phyloP scores from a whole-genome alignment of 2,329 filamentous ascomycete genomes.

The Boeremia lycopersici region DNA sequence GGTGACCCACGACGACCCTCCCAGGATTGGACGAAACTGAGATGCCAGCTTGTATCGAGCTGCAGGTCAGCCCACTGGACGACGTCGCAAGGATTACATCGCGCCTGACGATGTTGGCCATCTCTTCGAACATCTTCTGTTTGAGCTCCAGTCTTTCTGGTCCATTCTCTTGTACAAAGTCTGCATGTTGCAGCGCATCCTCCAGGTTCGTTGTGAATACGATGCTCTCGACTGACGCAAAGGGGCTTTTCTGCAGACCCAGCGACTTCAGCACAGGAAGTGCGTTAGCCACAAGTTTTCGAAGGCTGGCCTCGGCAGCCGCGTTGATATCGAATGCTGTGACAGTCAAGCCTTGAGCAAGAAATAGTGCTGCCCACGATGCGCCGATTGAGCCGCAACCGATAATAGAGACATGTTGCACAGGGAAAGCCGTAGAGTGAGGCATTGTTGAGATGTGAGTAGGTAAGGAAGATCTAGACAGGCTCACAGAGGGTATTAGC shows the following conservation, averaged over 20 bases:
- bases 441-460: background rate
- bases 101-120: slow-evolving; percentile 38
- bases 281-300: slow-evolving; percentile 17
- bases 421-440: background rate
- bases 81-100: slow-evolving; percentile 50
- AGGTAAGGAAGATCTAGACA: background rate
- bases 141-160: slow-evolving; percentile 52
- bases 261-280: slow-evolving; percentile 19
- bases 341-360: slow-evolving; percentile 49
- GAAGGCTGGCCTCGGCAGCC: slow-evolving; percentile 31
- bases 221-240: slow-evolving; percentile 12
- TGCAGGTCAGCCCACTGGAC: slow-evolving; percentile 48
- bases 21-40: slow-evolving; percentile 24
- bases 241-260: slow-evolving; percentile 14
- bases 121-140: slow-evolving; percentile 43
- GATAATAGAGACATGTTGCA: slow-evolving; percentile 38
- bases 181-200: slow-evolving; percentile 20
- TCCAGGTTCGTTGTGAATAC: slow-evolving; percentile 15
- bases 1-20: slow-evolving; percentile 50
- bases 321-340: slow-evolving; percentile 51
- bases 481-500: too few species aligned
- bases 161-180: slow-evolving; percentile 51
- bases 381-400: slow-evolving; percentile 50
- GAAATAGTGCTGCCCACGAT: slow-evolving; percentile 51
- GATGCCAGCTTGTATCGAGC: slow-evolving; percentile 31